phyloP scores from a whole-genome alignment of 2,329 filamentous ascomycete species.

The Xylaria sp. region DNA sequence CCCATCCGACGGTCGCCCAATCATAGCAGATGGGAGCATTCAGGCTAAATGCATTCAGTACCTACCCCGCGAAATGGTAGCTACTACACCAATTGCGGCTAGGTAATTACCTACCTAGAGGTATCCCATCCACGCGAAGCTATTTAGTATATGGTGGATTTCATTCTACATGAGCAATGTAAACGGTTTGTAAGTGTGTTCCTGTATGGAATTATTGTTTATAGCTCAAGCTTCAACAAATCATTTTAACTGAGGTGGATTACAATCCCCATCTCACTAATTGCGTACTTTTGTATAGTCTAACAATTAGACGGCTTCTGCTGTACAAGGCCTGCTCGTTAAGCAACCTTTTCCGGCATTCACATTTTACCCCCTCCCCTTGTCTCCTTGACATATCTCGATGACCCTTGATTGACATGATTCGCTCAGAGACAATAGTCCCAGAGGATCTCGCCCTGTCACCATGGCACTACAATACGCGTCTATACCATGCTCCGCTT shows the following conservation, averaged over 20 bases:
- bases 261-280: background rate
- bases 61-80: conserved; percentile 1
- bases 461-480: conserved; percentile 21
- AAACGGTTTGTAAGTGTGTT: background rate
- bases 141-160: background rate
- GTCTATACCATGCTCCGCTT: conserved; percentile 18
- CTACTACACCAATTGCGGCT: conserved; percentile 1
- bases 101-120: too few relatives aligned
- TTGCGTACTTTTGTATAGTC: background rate
- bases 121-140: conserved; percentile 22
- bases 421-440: conserved; percentile 12
- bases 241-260: background rate
- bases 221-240: background rate
- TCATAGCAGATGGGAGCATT: conserved; percentile 18
- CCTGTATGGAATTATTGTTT: background rate
- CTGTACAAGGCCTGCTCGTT: conserved; percentile 10
- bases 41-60: conserved; percentile 32
- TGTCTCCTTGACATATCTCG: conserved; percentile 18
- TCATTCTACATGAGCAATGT: background rate
- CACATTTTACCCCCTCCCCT: conserved; percentile 40
- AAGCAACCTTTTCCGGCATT: conserved; percentile 16
- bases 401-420: conserved; percentile 20
- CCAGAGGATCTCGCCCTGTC: conserved; percentile 3
- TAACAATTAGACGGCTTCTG: conserved; percentile 16
- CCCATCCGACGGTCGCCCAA: background rate